Percentiles rank a stretch among this genome's conserved stretches.
Evolutionary conservation across 1,284 basidiomycete genomes (phyloP).

Genomic region (Naganishia liquefaciens): DNA sequence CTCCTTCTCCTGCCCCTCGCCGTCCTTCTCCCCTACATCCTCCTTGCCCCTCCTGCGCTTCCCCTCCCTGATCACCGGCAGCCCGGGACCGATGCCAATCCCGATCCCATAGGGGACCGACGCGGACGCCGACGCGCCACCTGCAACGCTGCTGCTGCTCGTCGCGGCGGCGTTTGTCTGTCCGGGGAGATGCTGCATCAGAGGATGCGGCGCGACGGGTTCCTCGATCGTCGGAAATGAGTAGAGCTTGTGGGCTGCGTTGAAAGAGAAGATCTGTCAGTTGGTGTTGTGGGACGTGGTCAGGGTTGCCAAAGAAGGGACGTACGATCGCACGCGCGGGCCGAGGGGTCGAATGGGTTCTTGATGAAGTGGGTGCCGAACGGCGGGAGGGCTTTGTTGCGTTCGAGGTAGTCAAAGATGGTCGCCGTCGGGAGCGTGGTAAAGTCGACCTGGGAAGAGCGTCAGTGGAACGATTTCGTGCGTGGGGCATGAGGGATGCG

Average conservation of each 20-base stretch:
- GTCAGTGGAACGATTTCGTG: not conserved
- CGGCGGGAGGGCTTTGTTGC: conserved; percentile 30
- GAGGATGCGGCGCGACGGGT: conserved; percentile 20
- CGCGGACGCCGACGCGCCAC: not conserved
- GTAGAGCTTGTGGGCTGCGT: conserved; percentile 7
- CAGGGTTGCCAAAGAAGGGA: not conserved
- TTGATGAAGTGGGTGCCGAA: conserved; percentile 27
- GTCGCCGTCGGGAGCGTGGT: conserved; percentile 14
- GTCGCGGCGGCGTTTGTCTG: not conserved
- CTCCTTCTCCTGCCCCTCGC: not conserved
- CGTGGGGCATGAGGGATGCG: not conserved
- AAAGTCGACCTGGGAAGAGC: conserved; percentile 16
- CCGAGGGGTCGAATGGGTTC: conserved; percentile 25
- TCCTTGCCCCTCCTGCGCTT: conserved; percentile 10
- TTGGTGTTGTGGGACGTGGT: too few species aligned
- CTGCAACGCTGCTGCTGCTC: not conserved
- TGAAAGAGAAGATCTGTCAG: not conserved
- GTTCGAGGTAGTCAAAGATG: conserved; percentile 30
- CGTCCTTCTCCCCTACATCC: not conserved
- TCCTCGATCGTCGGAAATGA: conserved; percentile 17
- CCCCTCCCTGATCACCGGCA: conserved; percentile 6
- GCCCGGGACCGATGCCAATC: conserved; percentile 5
- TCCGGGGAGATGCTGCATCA: conserved; percentile 27
- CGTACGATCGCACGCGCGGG: conserved; percentile 26
- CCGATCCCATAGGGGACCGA: conserved; percentile 14